Evolutionary conservation across 768 basidiomycete genomes (phyloP).

Genomic region (Trametes cingulata): DNA sequence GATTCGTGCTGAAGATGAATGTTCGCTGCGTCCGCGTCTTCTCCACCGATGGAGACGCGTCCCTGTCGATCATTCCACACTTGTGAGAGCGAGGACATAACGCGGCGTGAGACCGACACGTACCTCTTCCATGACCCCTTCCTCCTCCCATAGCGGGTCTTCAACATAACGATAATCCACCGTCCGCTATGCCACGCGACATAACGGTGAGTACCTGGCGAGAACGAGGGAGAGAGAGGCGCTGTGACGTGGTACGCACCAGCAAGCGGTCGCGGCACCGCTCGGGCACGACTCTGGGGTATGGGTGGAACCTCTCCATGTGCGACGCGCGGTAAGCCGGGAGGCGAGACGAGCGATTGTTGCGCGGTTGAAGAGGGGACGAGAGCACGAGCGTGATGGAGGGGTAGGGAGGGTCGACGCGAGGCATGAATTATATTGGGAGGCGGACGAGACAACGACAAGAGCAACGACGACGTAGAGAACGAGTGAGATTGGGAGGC

Average conservation of each 20-base stretch:
- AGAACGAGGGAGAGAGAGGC: not conserved
- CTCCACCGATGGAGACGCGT: no score
- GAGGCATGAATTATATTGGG: constrained; percentile 9
- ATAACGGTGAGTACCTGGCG: no score
- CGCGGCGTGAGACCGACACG: no score
- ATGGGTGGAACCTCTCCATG: constrained; percentile 14
- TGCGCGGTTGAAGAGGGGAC: not conserved
- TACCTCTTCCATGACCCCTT: no score
- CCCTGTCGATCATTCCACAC: no score
- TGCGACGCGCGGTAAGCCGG: constrained; percentile 9
- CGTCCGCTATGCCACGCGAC: not conserved
- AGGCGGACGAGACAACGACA: not conserved
- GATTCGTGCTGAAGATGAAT: no score
- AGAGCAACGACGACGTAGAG: not conserved
- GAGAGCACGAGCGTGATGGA: constrained; percentile 3
- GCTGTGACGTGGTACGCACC: not conserved
- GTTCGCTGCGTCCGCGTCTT: no score
- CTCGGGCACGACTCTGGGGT: not conserved
- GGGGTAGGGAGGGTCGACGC: constrained; percentile 14
- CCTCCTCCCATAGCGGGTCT: constrained; percentile 6
- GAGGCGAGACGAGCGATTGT: constrained; percentile 6
- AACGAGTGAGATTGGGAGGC: not conserved
- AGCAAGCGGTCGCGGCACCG: constrained; percentile 6
- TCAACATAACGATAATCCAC: constrained; percentile 4
- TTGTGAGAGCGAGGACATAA: no score